Evolutionary conservation across 2,329 filamentous ascomycete species (phyloP).

Genomic region (Trichoderma cornu-damae): DNA sequence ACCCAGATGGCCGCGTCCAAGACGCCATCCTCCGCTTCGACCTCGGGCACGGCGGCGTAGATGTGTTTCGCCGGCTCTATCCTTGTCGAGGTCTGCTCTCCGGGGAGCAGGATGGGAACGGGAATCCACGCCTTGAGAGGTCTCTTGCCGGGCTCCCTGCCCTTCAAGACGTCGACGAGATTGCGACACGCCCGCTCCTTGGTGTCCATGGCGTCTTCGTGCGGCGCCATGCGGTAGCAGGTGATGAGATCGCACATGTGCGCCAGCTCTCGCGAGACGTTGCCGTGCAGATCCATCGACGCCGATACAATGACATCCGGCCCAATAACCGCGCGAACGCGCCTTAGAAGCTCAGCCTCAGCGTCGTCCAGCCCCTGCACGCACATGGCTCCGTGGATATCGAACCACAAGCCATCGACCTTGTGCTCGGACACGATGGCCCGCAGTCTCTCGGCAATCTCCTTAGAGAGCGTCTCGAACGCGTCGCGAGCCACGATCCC

Average conservation of each 20-base stretch:
- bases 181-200: slow-evolving; percentile 48
- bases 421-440: slow-evolving; percentile 31
- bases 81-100: slow-evolving; percentile 51
- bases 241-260: slow-evolving; percentile 49
- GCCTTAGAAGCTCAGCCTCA: slow-evolving; percentile 44
- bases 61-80: slow-evolving; percentile 48
- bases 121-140: slow-evolving; percentile 50
- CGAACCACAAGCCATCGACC: slow-evolving; percentile 49
- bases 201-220: slow-evolving; percentile 46
- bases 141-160: slow-evolving; percentile 25
- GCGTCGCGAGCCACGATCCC: slow-evolving; percentile 43
- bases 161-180: slow-evolving; percentile 38
- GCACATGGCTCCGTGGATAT: slow-evolving; percentile 53
- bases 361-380: slow-evolving; percentile 46
- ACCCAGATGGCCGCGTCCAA: slow-evolving; percentile 52
- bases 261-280: slow-evolving; percentile 45
- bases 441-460: slow-evolving; percentile 38
- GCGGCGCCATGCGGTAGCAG: slow-evolving; percentile 49
- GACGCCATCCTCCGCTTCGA: slow-evolving; percentile 39
- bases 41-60: slow-evolving; percentile 42
- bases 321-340: slow-evolving; percentile 43
- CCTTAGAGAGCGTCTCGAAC: slow-evolving; percentile 41
- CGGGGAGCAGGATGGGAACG: slow-evolving; percentile 47
- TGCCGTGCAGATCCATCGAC: slow-evolving; percentile 53
- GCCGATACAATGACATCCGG: slow-evolving; percentile 45